These are phyloP conservation scores for Blechomonas ayalai DNA, from an alignment of 208 protist species.

Conservation along the genomic window DNA sequence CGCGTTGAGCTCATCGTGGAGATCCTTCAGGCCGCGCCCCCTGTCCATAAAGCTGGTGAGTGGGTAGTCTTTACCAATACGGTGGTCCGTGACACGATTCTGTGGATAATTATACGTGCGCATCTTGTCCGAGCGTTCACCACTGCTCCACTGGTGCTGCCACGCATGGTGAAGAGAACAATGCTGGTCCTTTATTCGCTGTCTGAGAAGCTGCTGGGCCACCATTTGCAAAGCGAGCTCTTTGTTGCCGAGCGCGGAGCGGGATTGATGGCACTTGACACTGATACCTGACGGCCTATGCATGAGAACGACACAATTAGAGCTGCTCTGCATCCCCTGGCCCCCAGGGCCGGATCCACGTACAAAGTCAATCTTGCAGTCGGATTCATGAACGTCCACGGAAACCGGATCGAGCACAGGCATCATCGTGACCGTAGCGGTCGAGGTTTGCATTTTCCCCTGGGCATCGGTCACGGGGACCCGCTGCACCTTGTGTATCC, in stretches of 20 bases:
- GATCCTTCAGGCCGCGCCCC: slow-evolving; percentile 39
- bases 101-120: slow-evolving; percentile 89
- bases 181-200: slow-evolving; percentile 61
- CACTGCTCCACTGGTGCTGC: slow-evolving; percentile 81
- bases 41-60: slow-evolving; percentile 72
- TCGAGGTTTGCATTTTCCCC: slow-evolving; percentile 90
- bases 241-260: slow-evolving; percentile 85
- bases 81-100: slow-evolving; percentile 86
- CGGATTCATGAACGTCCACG: slow-evolving; percentile 74
- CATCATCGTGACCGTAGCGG: slow-evolving; percentile 82
- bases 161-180: slow-evolving; percentile 67
- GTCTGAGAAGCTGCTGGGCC: slow-evolving; percentile 65
- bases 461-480: slow-evolving; percentile 81
- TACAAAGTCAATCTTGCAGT: slow-evolving; percentile 85
- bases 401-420: slow-evolving; percentile 83
- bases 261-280: slow-evolving; percentile 87
- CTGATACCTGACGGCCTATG: slow-evolving; percentile 84
- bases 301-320: slow-evolving; percentile 79
- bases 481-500: slow-evolving; percentile 88
- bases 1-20: slow-evolving; percentile 79
- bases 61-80: slow-evolving; percentile 77
- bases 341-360: slow-evolving; percentile 82
- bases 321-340: slow-evolving; percentile 88
- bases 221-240: slow-evolving; percentile 83
- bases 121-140: slow-evolving; percentile 88